Percentiles rank a stretch among this genome's conserved stretches.
phyloP scores from a whole-genome alignment of 164 flowering plant genomes.

The Chimonanthus praecox region DNA sequence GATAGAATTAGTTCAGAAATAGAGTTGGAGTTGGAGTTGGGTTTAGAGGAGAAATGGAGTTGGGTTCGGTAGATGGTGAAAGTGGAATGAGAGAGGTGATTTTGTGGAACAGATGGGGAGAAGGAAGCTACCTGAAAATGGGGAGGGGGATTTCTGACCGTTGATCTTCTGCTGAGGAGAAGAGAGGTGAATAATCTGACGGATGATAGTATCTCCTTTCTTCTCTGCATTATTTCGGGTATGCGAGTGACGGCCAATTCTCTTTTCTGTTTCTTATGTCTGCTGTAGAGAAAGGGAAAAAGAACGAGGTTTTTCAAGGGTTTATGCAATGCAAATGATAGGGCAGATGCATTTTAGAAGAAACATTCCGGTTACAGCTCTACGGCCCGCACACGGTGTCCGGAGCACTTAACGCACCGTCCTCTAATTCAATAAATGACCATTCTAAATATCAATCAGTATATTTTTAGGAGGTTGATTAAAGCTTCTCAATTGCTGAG shows the following conservation, averaged over 20 bases:
- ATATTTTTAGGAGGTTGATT: no score
- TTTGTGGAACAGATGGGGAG: slow-evolving; percentile 19
- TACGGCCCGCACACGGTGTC: no score
- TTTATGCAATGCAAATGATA: no score
- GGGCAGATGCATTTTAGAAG: no score
- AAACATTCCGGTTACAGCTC: no score
- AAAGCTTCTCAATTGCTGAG: no score
- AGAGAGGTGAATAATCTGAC: slow-evolving; percentile 33
- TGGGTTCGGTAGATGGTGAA: not conserved
- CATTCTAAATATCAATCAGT: no score
- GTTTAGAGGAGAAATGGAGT: slow-evolving; percentile 29
- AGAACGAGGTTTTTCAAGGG: not conserved
- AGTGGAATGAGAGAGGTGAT: not conserved
- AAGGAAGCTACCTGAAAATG: slow-evolving; percentile 35
- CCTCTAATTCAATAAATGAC: no score
- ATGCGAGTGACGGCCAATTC: not conserved
- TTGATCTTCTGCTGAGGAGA: slow-evolving; percentile 22
- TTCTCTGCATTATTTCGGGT: not conserved
- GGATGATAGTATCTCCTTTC: not conserved
- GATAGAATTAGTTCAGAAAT: slow-evolving; percentile 33
- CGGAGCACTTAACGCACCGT: no score
- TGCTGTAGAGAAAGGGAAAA: not conserved
- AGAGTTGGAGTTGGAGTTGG: slow-evolving; percentile 16
- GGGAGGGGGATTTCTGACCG: slow-evolving; percentile 18
- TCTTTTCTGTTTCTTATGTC: no score